A percentile compares a stretch with the other conserved stretches of the same genome.
These are phyloP conservation scores for Candida freyschussii DNA, from an alignment of 1,139 yeast genomes.

Conservation along the genomic window DNA sequence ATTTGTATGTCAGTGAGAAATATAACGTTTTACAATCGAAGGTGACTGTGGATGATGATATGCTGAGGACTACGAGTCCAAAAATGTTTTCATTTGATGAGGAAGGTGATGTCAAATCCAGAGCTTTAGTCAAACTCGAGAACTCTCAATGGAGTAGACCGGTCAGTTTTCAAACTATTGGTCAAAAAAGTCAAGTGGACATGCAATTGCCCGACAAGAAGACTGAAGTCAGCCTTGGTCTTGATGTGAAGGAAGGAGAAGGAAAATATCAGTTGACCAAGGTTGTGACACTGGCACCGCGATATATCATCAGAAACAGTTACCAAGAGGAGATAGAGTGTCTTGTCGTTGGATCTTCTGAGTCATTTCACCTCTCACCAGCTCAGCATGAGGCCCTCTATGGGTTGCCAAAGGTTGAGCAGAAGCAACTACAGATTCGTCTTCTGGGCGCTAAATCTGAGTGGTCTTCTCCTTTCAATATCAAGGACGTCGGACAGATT, in stretches of 20 bases:
- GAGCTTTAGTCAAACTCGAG: conserved; percentile 65
- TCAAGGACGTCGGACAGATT: conserved; percentile 79
- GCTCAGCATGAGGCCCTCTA: conserved; percentile 60
- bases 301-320: conserved; percentile 69
- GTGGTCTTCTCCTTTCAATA: conserved; percentile 87
- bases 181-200: conserved; percentile 66
- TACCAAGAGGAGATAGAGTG: conserved; percentile 52
- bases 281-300: conserved; percentile 75
- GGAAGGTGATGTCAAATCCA: conserved; percentile 52
- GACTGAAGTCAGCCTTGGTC: conserved; percentile 70
- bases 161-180: conserved; percentile 84
- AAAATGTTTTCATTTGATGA: conserved; percentile 80
- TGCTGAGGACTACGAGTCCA: conserved; percentile 43
- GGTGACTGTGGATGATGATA: conserved; percentile 28
- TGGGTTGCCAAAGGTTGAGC: conserved; percentile 43
- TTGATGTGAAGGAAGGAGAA: conserved; percentile 76
- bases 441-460: conserved; percentile 54
- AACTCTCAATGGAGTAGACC: conserved; percentile 76
- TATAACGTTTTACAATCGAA: conserved; percentile 45
- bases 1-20: conserved; percentile 54
- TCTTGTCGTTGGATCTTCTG: conserved; percentile 65
- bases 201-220: conserved; percentile 56
- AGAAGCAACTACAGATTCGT: conserved; percentile 33
- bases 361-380: conserved; percentile 40
- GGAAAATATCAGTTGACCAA: conserved; percentile 79